Base-by-base conservation (phyloP, 345 rosid genomes). In the Schrenkiella parvula region DNA sequence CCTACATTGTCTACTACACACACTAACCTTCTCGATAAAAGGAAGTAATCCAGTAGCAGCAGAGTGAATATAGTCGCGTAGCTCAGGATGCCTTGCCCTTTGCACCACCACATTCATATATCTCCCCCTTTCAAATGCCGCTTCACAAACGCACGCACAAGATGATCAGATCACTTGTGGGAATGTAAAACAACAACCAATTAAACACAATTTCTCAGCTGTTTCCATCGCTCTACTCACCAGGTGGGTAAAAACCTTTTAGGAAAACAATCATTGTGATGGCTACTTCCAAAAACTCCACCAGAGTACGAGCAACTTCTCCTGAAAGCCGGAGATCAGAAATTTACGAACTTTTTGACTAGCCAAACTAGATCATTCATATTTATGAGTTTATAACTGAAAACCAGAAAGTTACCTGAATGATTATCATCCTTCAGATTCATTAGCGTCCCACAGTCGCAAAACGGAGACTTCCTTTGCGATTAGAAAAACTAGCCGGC, bases 231-330 rank as follows among this genome's bases (percentile, higher is more conserved):
- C 37, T 58, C 41, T 9, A 71, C 73, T 54, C 78, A 84, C 90
- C 93, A 13, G 82, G 14, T 15, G 96, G 91, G 71, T 92, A 92
- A 52, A 88, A n/a, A 31, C 88, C 90, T 82, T 87, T 86, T 43
- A 85, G 83, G 64, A 64, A 87, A 52, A 88, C 86, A 39, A 93
- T 68, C 35, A 91, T 86, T 54, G 88, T 89, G 69, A 93, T 81
- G 46, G 98, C 95, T 72, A 93, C 98, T 82, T 93, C 98, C 77
- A 91, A 67, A 82, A 93, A 93, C 61, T 89, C 97, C 37, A 81
- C 88, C 78, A 93, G 60, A 64, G 84, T 63, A 18, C 71, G 71
- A 47, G 22, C 75, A 56, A 62, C 70, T 25, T 63, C 78, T 61
- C 75, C 81, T 78, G 66, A 60, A 32, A 61, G 0, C 6, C 25